Evolutionary conservation across 805 yeast species (phyloP), one percentile per base, ranked within the genome.

Genomic region (Yarrowia bubula): DNA sequence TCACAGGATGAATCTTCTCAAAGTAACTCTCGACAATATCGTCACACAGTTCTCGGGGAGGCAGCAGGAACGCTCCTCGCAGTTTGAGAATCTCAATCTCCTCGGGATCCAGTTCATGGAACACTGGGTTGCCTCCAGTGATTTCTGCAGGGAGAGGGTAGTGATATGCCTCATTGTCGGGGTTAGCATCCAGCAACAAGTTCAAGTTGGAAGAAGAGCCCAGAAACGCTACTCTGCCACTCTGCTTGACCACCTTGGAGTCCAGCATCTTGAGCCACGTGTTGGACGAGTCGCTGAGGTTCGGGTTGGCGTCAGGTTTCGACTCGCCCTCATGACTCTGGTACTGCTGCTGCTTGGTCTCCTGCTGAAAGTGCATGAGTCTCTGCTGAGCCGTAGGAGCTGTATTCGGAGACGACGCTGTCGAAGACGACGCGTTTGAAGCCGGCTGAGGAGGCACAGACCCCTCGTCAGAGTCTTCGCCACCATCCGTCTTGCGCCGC

Each of bases 31-130:
- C 80, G 39, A 90, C 81, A 66, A 87, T 78, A 69, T 84, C 88
- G 68, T 82, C 83, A 65, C 86, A 82, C 14, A 87, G 77, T 11
- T 81, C 84, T 46, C 80, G 75, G 4, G 83, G 80, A 0, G 96
- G 96, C 18, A 90, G 74, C 58, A 83, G 75, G 70, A 89, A 89
- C 7, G 92, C 90, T 6, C 92, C 93, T 65, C 86, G 78, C 65
- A 85, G 70, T 69, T 84, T 81, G 67, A 89, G 77, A 47, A 86
- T 81, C 71, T 86, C 87, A 70, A 87, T 78, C 68, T 89, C 92
- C 31, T 83, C 87, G 3, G 84, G 79, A 70, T 85, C 88, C 13
- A 79, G 68, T 32, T 70, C 73, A 58, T 71, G 71, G 50, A 72
- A 65, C 28, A 73, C 68, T 50, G 66, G 76, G 70, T 68, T 69